Evolutionary conservation across 495 filamentous ascomycete species (phyloP).

Genomic region (Astrothelium macrocarpum): DNA sequence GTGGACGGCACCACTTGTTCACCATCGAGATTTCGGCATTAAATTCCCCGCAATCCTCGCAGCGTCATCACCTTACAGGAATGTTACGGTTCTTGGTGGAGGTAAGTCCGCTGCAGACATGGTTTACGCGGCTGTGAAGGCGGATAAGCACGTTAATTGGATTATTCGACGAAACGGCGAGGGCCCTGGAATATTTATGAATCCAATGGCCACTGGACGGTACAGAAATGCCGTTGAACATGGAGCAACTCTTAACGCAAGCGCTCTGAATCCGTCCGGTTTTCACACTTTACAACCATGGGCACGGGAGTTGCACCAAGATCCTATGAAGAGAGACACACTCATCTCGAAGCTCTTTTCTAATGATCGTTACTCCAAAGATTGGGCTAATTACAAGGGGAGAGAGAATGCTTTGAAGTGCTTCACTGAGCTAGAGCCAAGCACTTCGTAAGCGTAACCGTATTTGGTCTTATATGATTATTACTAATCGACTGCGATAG

Average conservation of each 20-base stretch:
- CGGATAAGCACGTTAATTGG: slow-evolving; percentile 33
- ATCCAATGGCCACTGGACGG: slow-evolving; percentile 20
- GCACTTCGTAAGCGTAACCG: slow-evolving; percentile 11
- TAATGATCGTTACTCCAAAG: slow-evolving; percentile 9
- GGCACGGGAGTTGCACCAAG: slow-evolving; percentile 25
- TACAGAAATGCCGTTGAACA: slow-evolving; percentile 26
- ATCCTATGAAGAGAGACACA: slow-evolving; percentile 18
- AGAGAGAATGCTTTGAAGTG: slow-evolving; percentile 21
- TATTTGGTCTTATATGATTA: not conserved
- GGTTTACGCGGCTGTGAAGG: slow-evolving; percentile 30
- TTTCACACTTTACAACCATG: slow-evolving; percentile 22
- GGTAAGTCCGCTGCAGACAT: slow-evolving; percentile 40
- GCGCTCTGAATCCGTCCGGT: slow-evolving; percentile 17
- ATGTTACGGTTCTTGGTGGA: slow-evolving; percentile 33
- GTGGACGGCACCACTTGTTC: slow-evolving; percentile 33
- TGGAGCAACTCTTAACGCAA: slow-evolving; percentile 10
- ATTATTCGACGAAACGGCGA: slow-evolving; percentile 33
- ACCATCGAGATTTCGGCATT: slow-evolving; percentile 34
- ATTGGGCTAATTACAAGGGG: slow-evolving; percentile 16
- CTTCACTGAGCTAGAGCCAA: slow-evolving; percentile 28
- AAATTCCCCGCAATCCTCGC: slow-evolving; percentile 18
- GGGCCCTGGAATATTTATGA: slow-evolving; percentile 26
- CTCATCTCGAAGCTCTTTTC: slow-evolving; percentile 22
- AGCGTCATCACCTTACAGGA: slow-evolving; percentile 17
- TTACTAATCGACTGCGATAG: not conserved